These are phyloP conservation scores for Ophiosphaerella korrae DNA, from an alignment of 2,329 filamentous ascomycete genomes.

Conservation along the genomic window DNA sequence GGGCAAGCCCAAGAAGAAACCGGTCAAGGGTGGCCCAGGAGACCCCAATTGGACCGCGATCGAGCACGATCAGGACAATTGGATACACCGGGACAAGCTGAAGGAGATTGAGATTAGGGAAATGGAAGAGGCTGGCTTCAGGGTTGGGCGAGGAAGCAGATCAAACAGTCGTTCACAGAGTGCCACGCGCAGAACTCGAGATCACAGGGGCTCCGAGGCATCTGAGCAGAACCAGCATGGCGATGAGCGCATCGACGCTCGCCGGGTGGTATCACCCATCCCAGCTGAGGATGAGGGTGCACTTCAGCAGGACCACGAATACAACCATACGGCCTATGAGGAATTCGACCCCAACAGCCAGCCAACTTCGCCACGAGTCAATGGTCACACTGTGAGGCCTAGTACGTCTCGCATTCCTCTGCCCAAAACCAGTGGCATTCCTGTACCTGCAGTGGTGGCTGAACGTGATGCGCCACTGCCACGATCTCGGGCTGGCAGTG, in stretches of 20 bases:
- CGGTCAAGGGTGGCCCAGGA: conserved; percentile 14
- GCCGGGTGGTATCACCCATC: conserved; percentile 44
- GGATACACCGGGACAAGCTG: conserved; percentile 86
- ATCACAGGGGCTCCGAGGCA: conserved; percentile 41
- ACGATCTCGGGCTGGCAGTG: conserved; percentile 63
- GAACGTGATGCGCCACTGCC: conserved; percentile 74
- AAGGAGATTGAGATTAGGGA: conserved; percentile 81
- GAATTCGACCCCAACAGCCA: conserved; percentile 68
- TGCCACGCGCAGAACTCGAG: conserved; percentile 30
- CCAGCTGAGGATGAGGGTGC: conserved; percentile 53
- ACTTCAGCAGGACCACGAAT: conserved; percentile 47
- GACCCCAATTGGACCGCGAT: conserved; percentile 28
- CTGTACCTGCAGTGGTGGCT: conserved; percentile 72
- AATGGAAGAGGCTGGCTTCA: conserved; percentile 77
- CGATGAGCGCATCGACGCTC: conserved; percentile 36
- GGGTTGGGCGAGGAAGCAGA: conserved; percentile 53
- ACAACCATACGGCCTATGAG: conserved; percentile 77
- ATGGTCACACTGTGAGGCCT: conserved; percentile 55
- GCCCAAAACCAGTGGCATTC: conserved; percentile 76
- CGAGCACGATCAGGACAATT: conserved; percentile 67
- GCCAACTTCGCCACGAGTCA: conserved; percentile 50
- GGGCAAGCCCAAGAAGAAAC: conserved; percentile 37
- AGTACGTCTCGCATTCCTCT: conserved; percentile 83
- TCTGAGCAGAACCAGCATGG: conserved; percentile 26
- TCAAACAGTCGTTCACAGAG: conserved; percentile 47